phyloP scores from a whole-genome alignment of 352 stramenopile species.

The Globisporangium alternatum region DNA sequence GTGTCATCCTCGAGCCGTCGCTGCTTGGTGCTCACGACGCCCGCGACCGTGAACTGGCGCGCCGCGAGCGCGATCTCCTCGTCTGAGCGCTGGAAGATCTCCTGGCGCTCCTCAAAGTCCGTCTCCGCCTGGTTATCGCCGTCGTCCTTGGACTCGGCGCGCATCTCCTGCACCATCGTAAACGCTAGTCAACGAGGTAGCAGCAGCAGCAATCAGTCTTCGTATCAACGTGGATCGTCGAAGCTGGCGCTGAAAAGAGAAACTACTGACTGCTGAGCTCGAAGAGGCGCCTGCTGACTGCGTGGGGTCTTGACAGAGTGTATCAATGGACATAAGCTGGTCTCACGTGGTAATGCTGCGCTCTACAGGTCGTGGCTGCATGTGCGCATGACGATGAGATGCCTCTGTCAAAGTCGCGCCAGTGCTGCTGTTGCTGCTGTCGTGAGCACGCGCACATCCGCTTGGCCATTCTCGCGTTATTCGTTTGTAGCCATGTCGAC shows the following conservation, averaged over 20 bases:
- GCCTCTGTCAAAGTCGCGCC: too few relatives aligned
- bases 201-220: background rate
- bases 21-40: conserved; percentile 80
- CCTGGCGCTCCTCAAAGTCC: conserved; percentile 42
- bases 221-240: too few relatives aligned
- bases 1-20: conserved; percentile 67
- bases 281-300: background rate
- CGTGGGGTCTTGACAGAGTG: too few relatives aligned
- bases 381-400: too few relatives aligned
- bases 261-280: background rate
- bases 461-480: too few relatives aligned
- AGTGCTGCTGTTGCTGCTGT: too few relatives aligned
- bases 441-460: too few relatives aligned
- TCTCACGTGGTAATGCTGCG: background rate
- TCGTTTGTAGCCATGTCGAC: too few relatives aligned
- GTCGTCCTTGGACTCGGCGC: conserved; percentile 49
- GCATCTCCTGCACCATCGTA: conserved; percentile 36
- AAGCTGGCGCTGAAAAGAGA: conserved; percentile 1
- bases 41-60: conserved; percentile 69
- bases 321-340: background rate
- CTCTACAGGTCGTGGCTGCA: too few relatives aligned
- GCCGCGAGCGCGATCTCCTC: conserved; percentile 55
- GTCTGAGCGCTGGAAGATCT: conserved; percentile 53
- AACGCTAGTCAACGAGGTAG: background rate
- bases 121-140: conserved; percentile 21